phyloP scores from a whole-genome alignment of 1,284 basidiomycete species.

The Sanghuangporus baumii region DNA sequence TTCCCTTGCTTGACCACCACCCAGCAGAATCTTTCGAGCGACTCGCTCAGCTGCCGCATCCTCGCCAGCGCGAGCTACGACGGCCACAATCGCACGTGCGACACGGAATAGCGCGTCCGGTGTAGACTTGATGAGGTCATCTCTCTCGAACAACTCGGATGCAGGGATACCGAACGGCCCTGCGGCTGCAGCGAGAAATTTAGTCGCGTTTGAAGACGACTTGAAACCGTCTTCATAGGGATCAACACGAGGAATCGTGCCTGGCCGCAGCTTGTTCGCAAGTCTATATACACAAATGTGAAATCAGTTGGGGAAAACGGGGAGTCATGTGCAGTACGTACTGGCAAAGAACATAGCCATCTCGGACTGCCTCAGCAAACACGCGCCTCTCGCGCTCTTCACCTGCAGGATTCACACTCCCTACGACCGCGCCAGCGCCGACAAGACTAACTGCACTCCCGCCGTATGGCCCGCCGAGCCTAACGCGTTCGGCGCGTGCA shows the following conservation, averaged over 20 bases:
- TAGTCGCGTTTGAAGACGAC: constrained; percentile 62
- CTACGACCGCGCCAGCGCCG: constrained; percentile 27
- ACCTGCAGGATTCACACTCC: constrained; percentile 40
- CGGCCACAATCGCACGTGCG: constrained; percentile 58
- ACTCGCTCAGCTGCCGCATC: neutral
- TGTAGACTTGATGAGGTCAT: constrained; percentile 56
- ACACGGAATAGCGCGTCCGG: constrained; percentile 60
- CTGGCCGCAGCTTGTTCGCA: constrained; percentile 66
- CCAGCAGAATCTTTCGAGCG: constrained; percentile 5
- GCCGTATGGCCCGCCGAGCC: constrained; percentile 36
- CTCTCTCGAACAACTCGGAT: constrained; percentile 60
- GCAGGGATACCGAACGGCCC: constrained; percentile 49
- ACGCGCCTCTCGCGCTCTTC: constrained; percentile 60
- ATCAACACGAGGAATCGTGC: constrained; percentile 57
- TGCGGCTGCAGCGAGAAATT: constrained; percentile 67
- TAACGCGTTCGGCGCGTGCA: constrained; percentile 60
- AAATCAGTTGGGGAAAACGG: neutral
- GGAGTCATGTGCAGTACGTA: constrained; percentile 36
- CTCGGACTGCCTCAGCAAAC: constrained; percentile 70
- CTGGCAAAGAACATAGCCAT: constrained; percentile 87
- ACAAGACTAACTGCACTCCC: constrained; percentile 33
- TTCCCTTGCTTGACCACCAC: neutral
- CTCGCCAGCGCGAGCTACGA: constrained; percentile 52
- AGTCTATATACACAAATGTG: constrained; percentile 39
- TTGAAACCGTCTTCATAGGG: constrained; percentile 60